These are phyloP conservation scores for Ilex aquifolium DNA, from an alignment of 257 asterid genomes.

Conservation along the genomic window DNA sequence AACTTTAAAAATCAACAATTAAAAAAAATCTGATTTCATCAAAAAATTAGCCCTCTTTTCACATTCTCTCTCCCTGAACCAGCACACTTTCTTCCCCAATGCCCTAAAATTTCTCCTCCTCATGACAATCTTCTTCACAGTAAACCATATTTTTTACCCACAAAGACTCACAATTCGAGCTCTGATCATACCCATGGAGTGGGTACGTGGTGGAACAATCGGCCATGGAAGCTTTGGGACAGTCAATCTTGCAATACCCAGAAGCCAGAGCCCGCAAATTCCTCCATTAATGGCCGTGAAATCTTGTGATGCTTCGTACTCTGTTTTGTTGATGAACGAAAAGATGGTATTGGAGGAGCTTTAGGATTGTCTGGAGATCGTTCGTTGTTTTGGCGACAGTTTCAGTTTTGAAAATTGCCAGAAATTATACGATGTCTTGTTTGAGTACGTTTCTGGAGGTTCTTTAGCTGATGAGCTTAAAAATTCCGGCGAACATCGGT, in stretches of 20 bases:
- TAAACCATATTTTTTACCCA: too few relatives aligned
- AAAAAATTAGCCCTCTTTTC: too few relatives aligned
- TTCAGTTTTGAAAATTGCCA: slow-evolving; percentile 58
- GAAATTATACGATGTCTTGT: slow-evolving; percentile 59
- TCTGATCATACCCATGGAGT: slow-evolving; percentile 45
- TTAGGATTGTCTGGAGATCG: slow-evolving; percentile 46
- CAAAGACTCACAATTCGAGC: neutral
- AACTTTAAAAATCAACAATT: too few relatives aligned
- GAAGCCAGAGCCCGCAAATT: slow-evolving; percentile 6
- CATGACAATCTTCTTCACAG: too few relatives aligned
- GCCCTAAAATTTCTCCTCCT: too few relatives aligned
- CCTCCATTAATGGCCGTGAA: slow-evolving; percentile 69
- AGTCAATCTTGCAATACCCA: slow-evolving; percentile 54
- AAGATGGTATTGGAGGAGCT: slow-evolving; percentile 50
- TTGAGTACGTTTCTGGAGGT: slow-evolving; percentile 81
- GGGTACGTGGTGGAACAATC: slow-evolving; percentile 64
- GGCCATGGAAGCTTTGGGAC: slow-evolving; percentile 85
- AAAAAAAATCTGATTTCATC: too few relatives aligned
- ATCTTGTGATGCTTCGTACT: slow-evolving; percentile 38
- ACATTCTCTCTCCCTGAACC: too few relatives aligned
- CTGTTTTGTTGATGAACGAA: slow-evolving; percentile 54
- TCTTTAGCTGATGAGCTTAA: slow-evolving; percentile 43
- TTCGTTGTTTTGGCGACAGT: slow-evolving; percentile 65
- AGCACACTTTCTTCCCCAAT: too few relatives aligned
- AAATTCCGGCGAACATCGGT: slow-evolving; percentile 19